Conservation (phyloP, 23 red algal species). For the Gracilaria gracilis region DNA sequence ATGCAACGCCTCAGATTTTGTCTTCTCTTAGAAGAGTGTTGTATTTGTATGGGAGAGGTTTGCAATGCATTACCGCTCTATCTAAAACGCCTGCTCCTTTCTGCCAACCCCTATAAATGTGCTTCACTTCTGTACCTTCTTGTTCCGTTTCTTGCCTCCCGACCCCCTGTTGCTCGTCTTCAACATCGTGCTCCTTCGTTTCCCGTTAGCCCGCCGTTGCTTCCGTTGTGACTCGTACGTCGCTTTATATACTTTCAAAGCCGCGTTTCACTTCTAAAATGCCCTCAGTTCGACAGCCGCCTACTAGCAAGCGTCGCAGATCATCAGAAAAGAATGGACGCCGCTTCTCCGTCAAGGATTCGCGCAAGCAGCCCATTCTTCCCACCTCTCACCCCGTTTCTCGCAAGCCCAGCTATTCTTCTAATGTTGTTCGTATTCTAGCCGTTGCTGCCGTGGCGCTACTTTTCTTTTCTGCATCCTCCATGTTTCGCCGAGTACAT, state of each 20-base stretch:
- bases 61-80: not conserved
- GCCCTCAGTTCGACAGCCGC: slow-evolving; percentile 19
- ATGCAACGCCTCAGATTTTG: not conserved
- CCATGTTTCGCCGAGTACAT: not conserved
- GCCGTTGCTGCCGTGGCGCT: slow-evolving; percentile 21
- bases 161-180: not conserved
- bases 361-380: slow-evolving; percentile 45
- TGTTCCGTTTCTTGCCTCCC: not conserved
- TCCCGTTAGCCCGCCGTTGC: no score
- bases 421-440: slow-evolving; percentile 40
- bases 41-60: not conserved
- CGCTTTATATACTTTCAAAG: not conserved
- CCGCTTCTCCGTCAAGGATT: slow-evolving; percentile 51
- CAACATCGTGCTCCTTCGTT: not conserved
- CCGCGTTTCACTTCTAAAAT: not conserved
- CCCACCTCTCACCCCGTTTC: slow-evolving; percentile 29
- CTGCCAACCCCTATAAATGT: not conserved
- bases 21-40: not conserved
- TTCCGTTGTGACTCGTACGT: not conserved
- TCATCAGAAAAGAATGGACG: slow-evolving; percentile 52
- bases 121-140: not conserved
- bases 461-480: slow-evolving; percentile 1
- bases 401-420: slow-evolving; percentile 20
- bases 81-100: not conserved
- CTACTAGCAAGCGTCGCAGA: slow-evolving; percentile 58